These are phyloP conservation scores for Termitomyces sp. DNA, from an alignment of 768 basidiomycete species.

Conservation along the genomic window DNA sequence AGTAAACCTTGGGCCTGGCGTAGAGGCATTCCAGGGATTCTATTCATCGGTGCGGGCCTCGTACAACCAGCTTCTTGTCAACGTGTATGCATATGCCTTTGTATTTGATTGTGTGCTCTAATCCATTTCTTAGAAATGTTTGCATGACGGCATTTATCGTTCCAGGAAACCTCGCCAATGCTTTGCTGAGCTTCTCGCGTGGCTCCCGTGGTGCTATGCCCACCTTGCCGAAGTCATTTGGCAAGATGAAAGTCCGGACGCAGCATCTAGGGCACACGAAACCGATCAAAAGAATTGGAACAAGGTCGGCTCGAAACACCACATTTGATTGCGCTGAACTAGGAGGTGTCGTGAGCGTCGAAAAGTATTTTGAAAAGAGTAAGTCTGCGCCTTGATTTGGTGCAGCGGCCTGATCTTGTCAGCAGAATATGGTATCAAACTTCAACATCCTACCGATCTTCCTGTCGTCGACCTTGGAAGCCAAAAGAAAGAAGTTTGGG, in stretches of 20 bases:
- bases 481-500: conserved; percentile 27
- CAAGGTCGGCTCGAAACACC: conserved; percentile 35
- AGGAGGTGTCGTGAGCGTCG: conserved; percentile 54
- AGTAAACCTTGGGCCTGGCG: conserved; percentile 28
- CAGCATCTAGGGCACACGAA: conserved; percentile 57
- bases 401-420: not conserved
- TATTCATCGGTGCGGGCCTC: conserved; percentile 48
- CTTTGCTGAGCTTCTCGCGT: conserved; percentile 45
- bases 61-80: conserved; percentile 49
- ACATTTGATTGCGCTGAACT: conserved; percentile 49
- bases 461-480: conserved; percentile 50
- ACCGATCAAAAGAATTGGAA: conserved; percentile 36
- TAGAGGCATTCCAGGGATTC: conserved; percentile 43
- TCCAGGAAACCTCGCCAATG: conserved; percentile 61
- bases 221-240: conserved; percentile 43
- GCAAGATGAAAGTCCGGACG: conserved; percentile 57
- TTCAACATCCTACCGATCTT: conserved; percentile 44
- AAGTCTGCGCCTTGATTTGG: conserved; percentile 20
- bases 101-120: not conserved
- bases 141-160: conserved; percentile 56
- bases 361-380: conserved; percentile 65
- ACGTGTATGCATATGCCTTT: conserved; percentile 35
- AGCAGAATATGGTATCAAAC: conserved; percentile 54
- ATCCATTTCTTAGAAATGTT: conserved; percentile 35
- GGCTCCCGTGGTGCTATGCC: conserved; percentile 43